Percentiles rank a stretch among this genome's conserved stretches.
phyloP scores from a whole-genome alignment of 2,329 filamentous ascomycete species.

The Ceratocystis diversiconidia region DNA sequence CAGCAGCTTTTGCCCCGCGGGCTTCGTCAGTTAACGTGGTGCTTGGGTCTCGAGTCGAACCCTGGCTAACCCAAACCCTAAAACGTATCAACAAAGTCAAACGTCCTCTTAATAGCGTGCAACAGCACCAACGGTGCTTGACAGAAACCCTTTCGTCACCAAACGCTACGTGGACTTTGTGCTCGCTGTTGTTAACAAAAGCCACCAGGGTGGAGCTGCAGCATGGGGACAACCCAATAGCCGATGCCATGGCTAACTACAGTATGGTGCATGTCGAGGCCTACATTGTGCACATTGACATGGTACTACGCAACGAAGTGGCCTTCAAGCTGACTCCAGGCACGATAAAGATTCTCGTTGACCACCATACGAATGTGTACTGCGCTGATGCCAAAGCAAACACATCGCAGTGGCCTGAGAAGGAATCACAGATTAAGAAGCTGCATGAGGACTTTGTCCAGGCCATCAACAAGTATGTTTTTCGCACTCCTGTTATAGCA shows the following conservation, averaged over 20 bases:
- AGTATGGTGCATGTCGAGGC: slow-evolving; percentile 88
- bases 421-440: slow-evolving; percentile 92
- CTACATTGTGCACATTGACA: slow-evolving; percentile 97
- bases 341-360: slow-evolving; percentile 81
- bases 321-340: slow-evolving; percentile 94
- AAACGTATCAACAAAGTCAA: slow-evolving; percentile 96
- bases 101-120: slow-evolving; percentile 90
- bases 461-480: slow-evolving; percentile 94
- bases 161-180: slow-evolving; percentile 88
- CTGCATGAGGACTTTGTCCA: slow-evolving; percentile 93
- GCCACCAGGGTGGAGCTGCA: slow-evolving; percentile 71
- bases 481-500: slow-evolving; percentile 72
- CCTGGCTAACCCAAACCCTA: slow-evolving; percentile 90
- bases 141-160: slow-evolving; percentile 83
- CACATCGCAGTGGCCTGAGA: slow-evolving; percentile 91
- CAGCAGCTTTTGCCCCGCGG: slow-evolving; percentile 87
- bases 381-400: slow-evolving; percentile 77
- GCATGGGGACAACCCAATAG: slow-evolving; percentile 52
- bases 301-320: slow-evolving; percentile 94
- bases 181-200: slow-evolving; percentile 85
- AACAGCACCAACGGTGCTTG: slow-evolving; percentile 88
- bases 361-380: slow-evolving; percentile 93
- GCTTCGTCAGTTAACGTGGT: slow-evolving; percentile 87
- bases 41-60: slow-evolving; percentile 78
- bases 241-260: slow-evolving; percentile 84